phyloP scores from a whole-genome alignment of 306 rosid genomes.

The Quercus wislizeni region DNA sequence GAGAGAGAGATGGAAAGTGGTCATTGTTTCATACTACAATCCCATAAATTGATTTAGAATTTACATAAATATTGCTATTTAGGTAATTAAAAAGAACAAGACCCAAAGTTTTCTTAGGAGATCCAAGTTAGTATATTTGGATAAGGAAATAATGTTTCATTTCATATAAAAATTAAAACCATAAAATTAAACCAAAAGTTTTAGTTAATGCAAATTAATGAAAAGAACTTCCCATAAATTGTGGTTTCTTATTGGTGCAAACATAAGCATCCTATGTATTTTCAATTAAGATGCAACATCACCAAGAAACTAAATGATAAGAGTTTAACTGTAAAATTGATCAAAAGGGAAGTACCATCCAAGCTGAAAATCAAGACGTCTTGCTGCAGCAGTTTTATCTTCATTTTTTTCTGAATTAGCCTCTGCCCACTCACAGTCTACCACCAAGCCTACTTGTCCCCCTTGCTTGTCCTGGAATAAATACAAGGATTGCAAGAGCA shows the following conservation, averaged over 20 bases:
- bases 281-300: slow-evolving; percentile 1
- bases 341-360: slow-evolving; percentile 63
- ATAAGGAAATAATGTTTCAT: not conserved
- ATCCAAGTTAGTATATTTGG: not conserved
- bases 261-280: slow-evolving; percentile 5
- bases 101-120: not conserved
- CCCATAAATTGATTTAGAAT: not conserved
- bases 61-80: not conserved
- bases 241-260: not conserved
- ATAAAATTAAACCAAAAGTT: not conserved
- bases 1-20: not conserved
- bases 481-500: slow-evolving; percentile 4
- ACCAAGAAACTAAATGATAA: slow-evolving; percentile 7
- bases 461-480: slow-evolving; percentile 67
- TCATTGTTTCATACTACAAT: not conserved
- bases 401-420: slow-evolving; percentile 69
- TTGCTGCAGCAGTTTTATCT: slow-evolving; percentile 72
- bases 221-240: slow-evolving; percentile 9
- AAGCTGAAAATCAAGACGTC: slow-evolving; percentile 89
- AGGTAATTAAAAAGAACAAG: not conserved
- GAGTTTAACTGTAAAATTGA: not conserved
- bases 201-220: not conserved
- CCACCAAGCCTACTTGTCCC: slow-evolving; percentile 70
- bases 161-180: not conserved
- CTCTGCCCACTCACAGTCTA: slow-evolving; percentile 97